phyloP scores from a whole-genome alignment of 2,329 filamentous ascomycete genomes.

The Calonectria pseudoturangicola region DNA sequence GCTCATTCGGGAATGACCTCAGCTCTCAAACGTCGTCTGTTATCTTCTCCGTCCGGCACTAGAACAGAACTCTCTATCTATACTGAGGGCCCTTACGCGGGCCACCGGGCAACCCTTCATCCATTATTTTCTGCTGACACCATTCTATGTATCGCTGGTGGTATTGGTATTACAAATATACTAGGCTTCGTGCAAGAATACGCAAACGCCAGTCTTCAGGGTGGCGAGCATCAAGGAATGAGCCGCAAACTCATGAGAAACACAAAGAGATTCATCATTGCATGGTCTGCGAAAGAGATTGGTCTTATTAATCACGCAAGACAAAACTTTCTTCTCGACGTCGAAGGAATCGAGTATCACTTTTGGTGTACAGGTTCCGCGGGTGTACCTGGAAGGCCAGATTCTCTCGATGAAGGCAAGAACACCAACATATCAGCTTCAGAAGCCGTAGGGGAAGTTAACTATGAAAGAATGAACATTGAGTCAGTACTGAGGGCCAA shows the following conservation, averaged over 20 bases:
- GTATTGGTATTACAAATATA: constrained; percentile 30
- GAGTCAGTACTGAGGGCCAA: neutral
- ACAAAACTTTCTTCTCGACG: neutral
- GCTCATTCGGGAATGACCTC: constrained; percentile 11
- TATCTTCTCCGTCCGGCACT: neutral
- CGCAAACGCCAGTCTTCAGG: neutral
- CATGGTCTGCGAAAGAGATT: constrained; percentile 11
- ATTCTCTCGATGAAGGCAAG: neutral
- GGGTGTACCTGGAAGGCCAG: neutral
- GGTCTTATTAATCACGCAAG: neutral
- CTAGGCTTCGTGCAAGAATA: constrained; percentile 11
- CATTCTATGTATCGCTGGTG: constrained; percentile 29
- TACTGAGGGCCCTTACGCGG: constrained; percentile 27
- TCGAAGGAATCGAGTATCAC: neutral
- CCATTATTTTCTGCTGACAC: constrained; percentile 24
- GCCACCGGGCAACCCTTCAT: neutral
- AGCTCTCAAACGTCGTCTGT: neutral
- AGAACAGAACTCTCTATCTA: neutral
- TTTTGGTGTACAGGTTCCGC: constrained; percentile 2
- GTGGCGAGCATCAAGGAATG: neutral
- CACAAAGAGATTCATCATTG: neutral
- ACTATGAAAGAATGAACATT: neutral
- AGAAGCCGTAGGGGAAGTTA: neutral
- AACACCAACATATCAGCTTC: neutral
- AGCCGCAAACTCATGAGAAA: neutral